A percentile compares a stretch with the other conserved stretches of the same genome.
Conservation (phyloP, 176 grass and related monocot genomes). For the Hyparrhenia diplandra region DNA sequence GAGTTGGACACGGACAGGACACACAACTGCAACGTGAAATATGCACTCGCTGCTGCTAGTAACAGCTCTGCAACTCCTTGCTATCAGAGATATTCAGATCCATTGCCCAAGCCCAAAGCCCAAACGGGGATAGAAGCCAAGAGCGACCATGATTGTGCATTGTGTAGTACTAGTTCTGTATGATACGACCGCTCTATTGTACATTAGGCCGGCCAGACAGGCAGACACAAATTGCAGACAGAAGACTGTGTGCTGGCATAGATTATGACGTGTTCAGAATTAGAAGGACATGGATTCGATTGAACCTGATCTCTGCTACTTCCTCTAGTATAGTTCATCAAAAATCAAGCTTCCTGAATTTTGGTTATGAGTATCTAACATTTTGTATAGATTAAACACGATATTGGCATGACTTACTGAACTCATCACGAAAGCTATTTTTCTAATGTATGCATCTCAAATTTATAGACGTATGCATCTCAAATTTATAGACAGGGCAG, state of each 20-base stretch:
- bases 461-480: too few species aligned
- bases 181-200: neutral
- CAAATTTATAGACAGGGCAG: neutral
- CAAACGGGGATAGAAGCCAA: neutral
- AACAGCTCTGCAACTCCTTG: neutral
- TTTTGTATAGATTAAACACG: neutral
- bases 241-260: neutral
- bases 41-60: neutral
- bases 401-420: neutral
- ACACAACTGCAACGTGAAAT: neutral
- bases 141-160: neutral
- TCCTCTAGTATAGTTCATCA: neutral
- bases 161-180: neutral
- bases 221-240: neutral
- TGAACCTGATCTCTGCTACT: neutral
- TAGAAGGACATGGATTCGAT: neutral
- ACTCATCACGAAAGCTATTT: neutral
- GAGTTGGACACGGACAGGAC: neutral
- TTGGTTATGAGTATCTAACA: neutral
- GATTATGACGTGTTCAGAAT: neutral
- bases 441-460: too few species aligned
- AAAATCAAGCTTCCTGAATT: neutral
- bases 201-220: neutral
- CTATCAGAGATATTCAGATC: too few species aligned
- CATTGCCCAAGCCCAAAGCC: neutral